Evolutionary conservation across 129 eudicot genomes (phyloP).

Genomic region (Lonicera japonica): DNA sequence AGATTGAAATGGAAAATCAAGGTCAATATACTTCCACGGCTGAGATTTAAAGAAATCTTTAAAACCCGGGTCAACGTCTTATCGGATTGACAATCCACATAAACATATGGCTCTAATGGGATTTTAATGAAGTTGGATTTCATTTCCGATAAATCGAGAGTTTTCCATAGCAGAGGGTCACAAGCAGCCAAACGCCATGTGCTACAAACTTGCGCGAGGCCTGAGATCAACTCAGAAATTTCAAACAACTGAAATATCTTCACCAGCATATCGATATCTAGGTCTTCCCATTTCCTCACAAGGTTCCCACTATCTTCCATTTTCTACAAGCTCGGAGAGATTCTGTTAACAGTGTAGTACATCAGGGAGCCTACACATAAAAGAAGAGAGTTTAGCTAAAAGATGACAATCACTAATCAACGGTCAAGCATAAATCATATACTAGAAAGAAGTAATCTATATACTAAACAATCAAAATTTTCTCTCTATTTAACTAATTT

Average conservation of each 20-base stretch:
- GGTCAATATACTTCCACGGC: constrained; percentile 36
- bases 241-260: constrained; percentile 36
- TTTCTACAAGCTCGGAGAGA: constrained; percentile 1
- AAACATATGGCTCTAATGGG: constrained; percentile 63
- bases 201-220: constrained; percentile 43
- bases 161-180: constrained; percentile 65
- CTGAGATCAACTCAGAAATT: constrained; percentile 44
- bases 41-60: constrained; percentile 58
- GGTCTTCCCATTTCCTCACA: constrained; percentile 47
- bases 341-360: neutral
- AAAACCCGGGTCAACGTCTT: constrained; percentile 45
- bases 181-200: constrained; percentile 62
- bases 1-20: constrained; percentile 61
- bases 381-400: neutral
- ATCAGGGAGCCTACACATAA: constrained; percentile 11
- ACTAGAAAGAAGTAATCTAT: too few species aligned
- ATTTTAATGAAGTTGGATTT: constrained; percentile 56
- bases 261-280: constrained; percentile 44
- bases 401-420: too few species aligned
- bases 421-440: too few species aligned
- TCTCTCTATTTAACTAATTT: too few species aligned
- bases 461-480: too few species aligned
- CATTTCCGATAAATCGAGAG: constrained; percentile 54
- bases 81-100: constrained; percentile 63
- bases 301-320: constrained; percentile 36